Base-by-base conservation (phyloP, 179 eudicot genomes). In the Beta macrorhiza region DNA sequence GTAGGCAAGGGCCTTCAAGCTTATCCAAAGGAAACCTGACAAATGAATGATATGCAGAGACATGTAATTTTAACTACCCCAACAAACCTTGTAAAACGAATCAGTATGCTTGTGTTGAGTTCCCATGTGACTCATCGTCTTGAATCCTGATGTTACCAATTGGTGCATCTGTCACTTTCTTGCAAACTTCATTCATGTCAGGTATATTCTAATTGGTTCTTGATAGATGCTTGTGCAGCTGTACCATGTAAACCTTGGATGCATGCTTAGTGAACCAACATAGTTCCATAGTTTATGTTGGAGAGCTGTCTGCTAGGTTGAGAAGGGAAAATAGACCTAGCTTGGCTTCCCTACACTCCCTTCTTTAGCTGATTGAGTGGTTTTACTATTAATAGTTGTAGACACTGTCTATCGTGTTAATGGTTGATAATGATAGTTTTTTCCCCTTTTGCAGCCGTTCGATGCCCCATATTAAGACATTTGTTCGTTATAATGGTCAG, bases 381-480 rank as follows among this genome's bases (percentile, higher is more conserved):
- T 37, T 55, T 51, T 72, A 15, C 53, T 29, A 14, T 5, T 73
- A 53, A 55, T 7, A 17, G 25, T 56, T 29, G 1, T 7, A 20
- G 17, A 32, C 62, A 16, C 58, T 58, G 17, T 67, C 25, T 59
- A 37, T 67, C 74, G 7, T 67, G 62, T 61, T 78, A 11, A 22
- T 5, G 15, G 32, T 82, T 79, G 64, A 65, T 51, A 61, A 6
- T 65, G 78, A 75, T 63, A 56, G 17, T 81, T n/a, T 45, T 69
- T 22, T 29, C 59, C 58, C 59, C 58, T 44, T 65, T 83, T 86
- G 49, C 95, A 96, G 99, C 83, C 95, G 93, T 63, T 97, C 99
- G 78, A 96, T 96, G 97, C 98, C 99, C 80, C 99, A 96, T 83
- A 96, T 94, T 84, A 96, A 96, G 91, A 92, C 99, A 5, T 96